Base-by-base conservation (phyloP, 129 eudicot species). In the Cynara cardunculus region DNA sequence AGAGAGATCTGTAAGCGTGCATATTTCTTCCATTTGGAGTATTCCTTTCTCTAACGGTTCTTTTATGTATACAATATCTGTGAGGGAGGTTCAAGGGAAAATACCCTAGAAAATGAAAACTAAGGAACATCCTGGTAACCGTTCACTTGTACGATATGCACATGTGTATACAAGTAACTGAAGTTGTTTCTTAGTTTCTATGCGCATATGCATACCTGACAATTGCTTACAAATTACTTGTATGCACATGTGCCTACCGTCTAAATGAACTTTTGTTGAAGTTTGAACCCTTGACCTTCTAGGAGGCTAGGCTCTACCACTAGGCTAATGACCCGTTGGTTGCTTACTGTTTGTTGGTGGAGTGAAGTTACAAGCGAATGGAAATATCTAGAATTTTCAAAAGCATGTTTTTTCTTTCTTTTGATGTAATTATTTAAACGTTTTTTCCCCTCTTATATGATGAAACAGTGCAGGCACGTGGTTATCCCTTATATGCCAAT, bases 401-500 rank as follows among this genome's bases (percentile, higher is more conserved):
- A 44, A 44, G 24, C 37, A 6, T 3, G 18, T 34, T 34, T 34
- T 18, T 53, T 27, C 5, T 44, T 25, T 73, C 27, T 31, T 61
- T 12, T 62, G 32, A 25, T 81, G 49, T 14, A 28, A 28, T 7
- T 46, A 44, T 61, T 24, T 75, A 69, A 69, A 28, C 69, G 4
- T 27, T 2, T 25, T 64, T 31, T 35, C 21, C 32, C 11, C 0
- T 79, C 26, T 78, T 27, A 26, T 73, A 39, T 78, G 73, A 16
- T 24, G 68, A 28, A 76, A 78, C 93, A 94, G 98, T 94, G 95
- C 73, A 89, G 90, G 86, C 98, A 94, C 80, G 87, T 94, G 94
- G 91, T 94, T 49, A 92, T 92, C 41, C 97, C 97, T 77, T 94
- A 94, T 78, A 94, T 94, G 97, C 98, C 98, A 69, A 94, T 94